Evolutionary conservation across 2,329 filamentous ascomycete genomes (phyloP).

Genomic region (Cryphonectria nitschkei): DNA sequence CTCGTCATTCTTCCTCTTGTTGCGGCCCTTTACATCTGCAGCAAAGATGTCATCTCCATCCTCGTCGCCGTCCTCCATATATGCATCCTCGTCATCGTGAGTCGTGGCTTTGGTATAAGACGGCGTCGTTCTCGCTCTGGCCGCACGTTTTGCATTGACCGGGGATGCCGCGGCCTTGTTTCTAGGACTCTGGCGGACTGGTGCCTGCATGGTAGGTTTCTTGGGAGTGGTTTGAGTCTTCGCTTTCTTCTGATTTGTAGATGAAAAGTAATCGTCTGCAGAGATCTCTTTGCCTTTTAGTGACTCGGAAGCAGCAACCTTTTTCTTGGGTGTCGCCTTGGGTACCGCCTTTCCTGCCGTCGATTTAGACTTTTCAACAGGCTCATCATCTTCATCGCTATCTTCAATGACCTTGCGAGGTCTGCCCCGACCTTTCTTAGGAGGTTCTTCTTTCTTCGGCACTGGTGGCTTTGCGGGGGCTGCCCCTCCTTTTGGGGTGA

Average conservation of each 20-base stretch:
- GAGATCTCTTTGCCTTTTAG: conserved; percentile 56
- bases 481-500: conserved; percentile 64
- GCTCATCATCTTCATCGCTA: conserved; percentile 64
- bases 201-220: conserved; percentile 42
- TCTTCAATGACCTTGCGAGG: conserved; percentile 37
- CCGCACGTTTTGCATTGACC: conserved; percentile 32
- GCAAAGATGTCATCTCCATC: conserved; percentile 85
- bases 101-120: conserved; percentile 45
- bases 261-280: conserved; percentile 62
- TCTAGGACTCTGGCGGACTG: conserved; percentile 58
- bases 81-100: conserved; percentile 60
- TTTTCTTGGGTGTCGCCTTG: conserved; percentile 56
- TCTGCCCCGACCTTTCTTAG: conserved; percentile 43
- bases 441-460: conserved; percentile 27
- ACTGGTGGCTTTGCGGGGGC: conserved; percentile 44
- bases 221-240: conserved; percentile 44
- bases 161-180: conserved; percentile 43
- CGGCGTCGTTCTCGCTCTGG: conserved; percentile 43
- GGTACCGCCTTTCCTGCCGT: conserved; percentile 51
- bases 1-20: conserved; percentile 72
- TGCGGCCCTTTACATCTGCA: conserved; percentile 67
- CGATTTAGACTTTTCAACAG: conserved; percentile 55
- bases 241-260: conserved; percentile 47
- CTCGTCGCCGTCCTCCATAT: conserved; percentile 70
- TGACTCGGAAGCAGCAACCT: conserved; percentile 50